These are phyloP conservation scores for Solanum sitiens DNA, from an alignment of 257 asterid genomes.

Conservation along the genomic window DNA sequence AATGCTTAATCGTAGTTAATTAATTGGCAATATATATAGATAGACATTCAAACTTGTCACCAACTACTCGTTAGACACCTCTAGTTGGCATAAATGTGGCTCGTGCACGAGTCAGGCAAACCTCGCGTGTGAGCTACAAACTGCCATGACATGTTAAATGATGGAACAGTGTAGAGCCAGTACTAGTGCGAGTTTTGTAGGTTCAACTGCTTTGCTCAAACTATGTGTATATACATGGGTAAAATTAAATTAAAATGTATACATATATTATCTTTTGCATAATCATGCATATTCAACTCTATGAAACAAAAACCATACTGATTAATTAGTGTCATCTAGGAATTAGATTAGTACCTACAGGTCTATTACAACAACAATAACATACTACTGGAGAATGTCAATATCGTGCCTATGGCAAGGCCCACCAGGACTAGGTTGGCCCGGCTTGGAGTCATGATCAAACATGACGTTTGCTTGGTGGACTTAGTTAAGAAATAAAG, in stretches of 20 bases:
- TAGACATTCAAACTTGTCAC: background rate
- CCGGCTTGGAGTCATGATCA: background rate
- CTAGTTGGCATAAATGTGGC: background rate
- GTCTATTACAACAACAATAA: background rate
- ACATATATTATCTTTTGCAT: background rate
- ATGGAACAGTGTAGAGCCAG: background rate
- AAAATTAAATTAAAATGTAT: background rate
- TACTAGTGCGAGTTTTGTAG: background rate
- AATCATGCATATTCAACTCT: background rate
- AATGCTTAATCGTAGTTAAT: background rate
- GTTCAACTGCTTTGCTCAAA: background rate
- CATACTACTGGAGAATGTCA: background rate
- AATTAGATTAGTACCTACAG: background rate
- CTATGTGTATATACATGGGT: background rate
- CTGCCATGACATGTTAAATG: background rate
- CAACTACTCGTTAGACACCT: background rate
- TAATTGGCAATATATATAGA: background rate
- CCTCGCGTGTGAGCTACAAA: background rate
- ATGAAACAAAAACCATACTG: background rate
- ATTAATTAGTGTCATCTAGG: background rate
- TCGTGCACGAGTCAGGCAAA: background rate
- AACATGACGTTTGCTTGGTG: background rate
- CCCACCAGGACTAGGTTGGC: background rate
- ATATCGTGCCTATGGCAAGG: background rate
- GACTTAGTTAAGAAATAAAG: too few relatives aligned